Evolutionary conservation across 2,329 filamentous ascomycete species (phyloP).

Genomic region (Chrysosphaeria jannelii): DNA sequence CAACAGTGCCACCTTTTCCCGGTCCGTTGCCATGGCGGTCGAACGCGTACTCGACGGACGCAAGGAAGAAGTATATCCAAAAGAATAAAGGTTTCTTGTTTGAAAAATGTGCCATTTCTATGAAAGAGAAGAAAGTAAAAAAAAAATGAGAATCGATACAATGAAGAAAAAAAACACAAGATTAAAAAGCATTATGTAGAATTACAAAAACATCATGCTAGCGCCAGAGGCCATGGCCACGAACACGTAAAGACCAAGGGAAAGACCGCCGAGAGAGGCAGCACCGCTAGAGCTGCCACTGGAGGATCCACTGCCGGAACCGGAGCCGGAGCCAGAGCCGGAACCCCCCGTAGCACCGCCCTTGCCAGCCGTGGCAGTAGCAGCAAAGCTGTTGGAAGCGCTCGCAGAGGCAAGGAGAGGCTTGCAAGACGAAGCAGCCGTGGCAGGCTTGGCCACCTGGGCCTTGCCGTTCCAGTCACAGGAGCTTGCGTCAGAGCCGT

Average conservation of each 20-base stretch:
- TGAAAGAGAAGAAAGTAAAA: conserved; percentile 1
- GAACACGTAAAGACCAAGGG: conserved; percentile 18
- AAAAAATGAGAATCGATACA: not conserved
- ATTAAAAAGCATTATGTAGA: not conserved
- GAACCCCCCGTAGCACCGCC: conserved; percentile 8
- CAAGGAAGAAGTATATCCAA: too few species aligned
- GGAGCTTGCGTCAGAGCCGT: conserved; percentile 21
- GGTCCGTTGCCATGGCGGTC: conserved; percentile 7
- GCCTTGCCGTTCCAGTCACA: conserved; percentile 47
- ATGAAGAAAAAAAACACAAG: conserved; percentile 1
- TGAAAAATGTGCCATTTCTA: not conserved
- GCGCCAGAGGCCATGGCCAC: conserved; percentile 21
- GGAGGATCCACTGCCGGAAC: conserved; percentile 11
- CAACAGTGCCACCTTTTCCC: conserved; percentile 10
- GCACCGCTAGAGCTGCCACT: conserved; percentile 10
- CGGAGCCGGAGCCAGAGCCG: conserved; percentile 5
- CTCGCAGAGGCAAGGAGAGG: conserved; percentile 31
- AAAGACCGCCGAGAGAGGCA: conserved; percentile 16
- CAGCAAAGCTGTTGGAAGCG: conserved; percentile 16
- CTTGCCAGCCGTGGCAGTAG: conserved; percentile 17
- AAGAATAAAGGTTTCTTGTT: conserved; percentile 1
- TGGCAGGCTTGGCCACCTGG: conserved; percentile 16
- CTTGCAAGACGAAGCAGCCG: conserved; percentile 21
- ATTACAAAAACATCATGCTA: conserved; percentile 22
- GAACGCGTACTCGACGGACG: conserved; percentile 9